Base-by-base conservation (phyloP, 495 filamentous ascomycete species). In the Hypoxylon lenormandii region DNA sequence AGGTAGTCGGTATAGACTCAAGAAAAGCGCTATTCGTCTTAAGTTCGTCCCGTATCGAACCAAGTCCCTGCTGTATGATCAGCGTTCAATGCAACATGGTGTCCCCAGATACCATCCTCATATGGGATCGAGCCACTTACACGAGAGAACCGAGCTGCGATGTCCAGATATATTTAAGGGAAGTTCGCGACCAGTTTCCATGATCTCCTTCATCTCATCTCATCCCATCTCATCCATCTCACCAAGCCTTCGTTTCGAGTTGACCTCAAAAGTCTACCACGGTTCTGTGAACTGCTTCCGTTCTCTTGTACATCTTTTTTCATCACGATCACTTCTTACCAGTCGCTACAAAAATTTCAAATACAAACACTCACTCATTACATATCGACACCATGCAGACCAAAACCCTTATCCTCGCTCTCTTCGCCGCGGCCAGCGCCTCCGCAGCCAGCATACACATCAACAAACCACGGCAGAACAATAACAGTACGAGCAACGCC, bases 351-450 rank as follows among this genome's bases (percentile, higher is more conserved):
- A 42, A 33, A 26, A 26, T 2, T 26, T 1, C 36, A 38, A 10
- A 10, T 11, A 2, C 36, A 10, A 38, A 4, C 38, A 15, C 15
- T 13, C 38, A 16, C 38, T 15, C 38, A 15, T 15, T 42, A 42
- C 38, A 10, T 4, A n/a, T 1, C 15, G 7, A 5, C 38, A 42
- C 38, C 13, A 42, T 42, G 38, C 38, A 42, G 38, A 42, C 38
- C 8, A 42, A 42, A 16, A 42, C 38, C 38, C 80, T 33, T 7
- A 33, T 33, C 30, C 30, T 33, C 30, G 30, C 30, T 8, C 30
- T 33, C 30, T 33, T 33, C 30, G 30, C 30, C 30, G 30, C 30
- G 30, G 30, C 30, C 30, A 8, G 30, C 30, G 30, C 6, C 30
- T 33, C 30, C 30, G 30, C 30, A 33, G 30, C 30, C 30, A 33